Evolutionary conservation across 495 filamentous ascomycete genomes (phyloP), one percentile per base, ranked within the genome.

Genomic region (Xylaria flabelliformis): DNA sequence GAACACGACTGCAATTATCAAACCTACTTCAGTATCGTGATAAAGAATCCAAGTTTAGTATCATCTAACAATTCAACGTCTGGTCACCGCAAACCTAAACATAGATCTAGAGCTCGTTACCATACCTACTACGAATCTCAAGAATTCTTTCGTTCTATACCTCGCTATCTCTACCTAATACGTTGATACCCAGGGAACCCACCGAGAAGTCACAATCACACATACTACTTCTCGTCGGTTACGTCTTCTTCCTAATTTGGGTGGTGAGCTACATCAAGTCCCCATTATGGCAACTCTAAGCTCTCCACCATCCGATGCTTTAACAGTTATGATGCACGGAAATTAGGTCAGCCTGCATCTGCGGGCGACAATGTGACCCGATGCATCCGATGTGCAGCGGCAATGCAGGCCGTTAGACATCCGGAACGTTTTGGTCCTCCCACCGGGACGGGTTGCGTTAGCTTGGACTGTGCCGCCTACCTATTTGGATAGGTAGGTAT

Each of bases 331-430:
- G 15, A 59, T 19, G 36, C 55, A 29, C 17, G 44, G 3, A 4
- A 32, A 32, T 26, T 34, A 39, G 29, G 44, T 53, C 36, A 36
- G 46, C 64, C 26, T 67, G 39, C 44, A 64, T n/a, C 34, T 71
- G 69, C 59, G 46, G 41, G 48, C 46, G 36, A 34, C 24, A 55
- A 48, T 50, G 21, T 36, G 2, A 39, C 69, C 48, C 61, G 61
- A 65, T 39, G 59, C 36, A 58, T 58, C 69, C 61, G 41, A 63
- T 42, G 19, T 56, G 21, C 62, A 65, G 69, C 69, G 15, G 62
- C 39, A 71, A 56, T 65, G 69, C 46, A 62, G 32, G 68, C 32
- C 42, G 17, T 63, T 70, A 39, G 29, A 70, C 21, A 29, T 64
- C 36, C 51, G 51, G 34, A 24, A 39, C 50, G 9, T 24, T 32